Evolutionary conservation across 2,329 filamentous ascomycete species (phyloP).

Genomic region (Colletotrichum nymphaeae): DNA sequence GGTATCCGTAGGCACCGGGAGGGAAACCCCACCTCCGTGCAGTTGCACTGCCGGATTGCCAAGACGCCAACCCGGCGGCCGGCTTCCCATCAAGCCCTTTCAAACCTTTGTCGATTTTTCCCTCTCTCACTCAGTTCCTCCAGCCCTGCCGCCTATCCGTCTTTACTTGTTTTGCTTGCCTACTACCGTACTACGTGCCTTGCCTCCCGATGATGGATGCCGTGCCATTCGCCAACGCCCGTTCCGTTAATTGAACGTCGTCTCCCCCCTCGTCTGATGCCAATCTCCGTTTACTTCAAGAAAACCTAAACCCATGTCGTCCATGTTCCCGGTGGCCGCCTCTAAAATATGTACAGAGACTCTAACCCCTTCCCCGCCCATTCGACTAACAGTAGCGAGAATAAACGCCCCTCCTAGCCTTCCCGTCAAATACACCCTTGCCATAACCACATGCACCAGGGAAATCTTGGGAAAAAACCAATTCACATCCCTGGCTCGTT

Average conservation of each 20-base stretch:
- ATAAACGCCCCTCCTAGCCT: not conserved
- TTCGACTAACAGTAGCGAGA: not conserved
- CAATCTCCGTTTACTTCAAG: no score
- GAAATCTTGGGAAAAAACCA: not conserved
- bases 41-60: constrained; percentile 33
- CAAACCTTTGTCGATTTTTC: constrained; percentile 2
- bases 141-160: not conserved
- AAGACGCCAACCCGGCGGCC: constrained; percentile 30
- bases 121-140: not conserved
- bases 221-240: not conserved
- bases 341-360: not conserved
- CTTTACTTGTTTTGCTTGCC: no score
- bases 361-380: not conserved
- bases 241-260: not conserved
- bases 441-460: not conserved
- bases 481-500: not conserved
- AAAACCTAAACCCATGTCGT: not conserved
- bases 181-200: not conserved
- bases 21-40: not conserved
- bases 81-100: constrained; percentile 11
- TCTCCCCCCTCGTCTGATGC: no score
- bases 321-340: not conserved
- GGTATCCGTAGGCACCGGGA: not conserved
- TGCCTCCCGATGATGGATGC: not conserved
- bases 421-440: not conserved